phyloP scores from a whole-genome alignment of 345 rosid genomes.

The Mercurialis annua region DNA sequence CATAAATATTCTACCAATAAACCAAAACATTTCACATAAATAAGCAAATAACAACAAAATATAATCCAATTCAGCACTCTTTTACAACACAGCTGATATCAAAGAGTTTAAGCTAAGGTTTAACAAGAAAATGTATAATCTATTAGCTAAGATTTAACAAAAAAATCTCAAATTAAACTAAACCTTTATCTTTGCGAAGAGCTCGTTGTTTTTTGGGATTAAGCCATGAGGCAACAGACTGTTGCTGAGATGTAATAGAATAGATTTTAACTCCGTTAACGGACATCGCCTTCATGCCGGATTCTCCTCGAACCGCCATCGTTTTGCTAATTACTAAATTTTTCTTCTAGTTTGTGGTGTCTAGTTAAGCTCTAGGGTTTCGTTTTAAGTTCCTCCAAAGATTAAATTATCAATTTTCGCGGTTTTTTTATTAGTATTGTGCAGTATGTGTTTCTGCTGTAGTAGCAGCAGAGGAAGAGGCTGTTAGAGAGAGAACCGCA shows the following conservation, averaged over 20 bases:
- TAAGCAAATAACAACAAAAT: neutral
- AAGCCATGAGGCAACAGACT: conserved; percentile 65
- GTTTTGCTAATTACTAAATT: neutral
- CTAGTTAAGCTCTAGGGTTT: too few species aligned
- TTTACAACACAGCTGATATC: too few species aligned
- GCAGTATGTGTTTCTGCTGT: too few species aligned
- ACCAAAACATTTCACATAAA: neutral
- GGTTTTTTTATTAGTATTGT: too few species aligned
- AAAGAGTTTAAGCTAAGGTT: too few species aligned
- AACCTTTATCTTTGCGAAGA: conserved; percentile 61
- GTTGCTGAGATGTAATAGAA: conserved; percentile 59
- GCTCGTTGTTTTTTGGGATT: conserved; percentile 71
- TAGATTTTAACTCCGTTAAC: conserved; percentile 78
- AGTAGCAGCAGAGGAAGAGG: too few species aligned
- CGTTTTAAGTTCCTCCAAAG: too few species aligned
- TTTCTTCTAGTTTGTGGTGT: neutral
- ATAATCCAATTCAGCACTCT: too few species aligned
- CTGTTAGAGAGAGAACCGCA: too few species aligned
- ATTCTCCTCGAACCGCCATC: conserved; percentile 62
- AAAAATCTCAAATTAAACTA: neutral
- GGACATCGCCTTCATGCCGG: conserved; percentile 71
- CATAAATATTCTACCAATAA: neutral
- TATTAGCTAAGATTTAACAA: neutral
- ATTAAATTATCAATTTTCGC: too few species aligned
- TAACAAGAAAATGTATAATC: too few species aligned